Conservation (phyloP, 441 rosid species). For the Gossypium gossypioides region DNA sequence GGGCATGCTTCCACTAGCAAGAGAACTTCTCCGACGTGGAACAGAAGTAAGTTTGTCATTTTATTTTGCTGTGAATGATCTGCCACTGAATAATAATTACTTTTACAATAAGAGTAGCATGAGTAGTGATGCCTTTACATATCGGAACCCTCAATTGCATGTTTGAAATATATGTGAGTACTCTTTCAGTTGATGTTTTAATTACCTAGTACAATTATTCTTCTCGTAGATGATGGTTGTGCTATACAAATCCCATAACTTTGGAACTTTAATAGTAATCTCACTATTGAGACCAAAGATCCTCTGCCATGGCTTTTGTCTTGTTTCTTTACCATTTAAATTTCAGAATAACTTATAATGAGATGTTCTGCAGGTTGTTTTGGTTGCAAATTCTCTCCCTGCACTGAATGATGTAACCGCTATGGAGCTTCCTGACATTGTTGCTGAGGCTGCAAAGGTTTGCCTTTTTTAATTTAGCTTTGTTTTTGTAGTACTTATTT, state of each 20-base stretch:
- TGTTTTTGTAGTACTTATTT: background rate
- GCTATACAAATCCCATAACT: background rate
- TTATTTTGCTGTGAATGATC: slow-evolving; percentile 1
- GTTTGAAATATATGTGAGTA: background rate
- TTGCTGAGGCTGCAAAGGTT: slow-evolving; percentile 98
- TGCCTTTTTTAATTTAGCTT: background rate
- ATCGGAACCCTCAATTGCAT: background rate
- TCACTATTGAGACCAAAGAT: background rate
- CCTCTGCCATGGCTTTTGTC: background rate
- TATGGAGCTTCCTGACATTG: slow-evolving; percentile 95
- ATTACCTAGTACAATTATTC: background rate
- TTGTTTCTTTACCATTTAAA: slow-evolving; percentile 1
- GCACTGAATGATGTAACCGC: slow-evolving; percentile 91
- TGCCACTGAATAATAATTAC: slow-evolving; percentile 1
- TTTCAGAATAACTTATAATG: slow-evolving; percentile 5
- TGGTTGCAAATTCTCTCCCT: slow-evolving; percentile 94
- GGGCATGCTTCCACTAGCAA: slow-evolving; percentile 91
- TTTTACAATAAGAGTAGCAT: background rate
- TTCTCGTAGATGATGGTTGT: background rate
- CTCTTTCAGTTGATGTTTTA: background rate
- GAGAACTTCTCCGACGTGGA: slow-evolving; percentile 89
- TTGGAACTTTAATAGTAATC: background rate
- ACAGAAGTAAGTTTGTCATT: slow-evolving; percentile 59
- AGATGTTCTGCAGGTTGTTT: slow-evolving; percentile 58
- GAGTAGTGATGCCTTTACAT: background rate